A percentile compares a stretch with the other conserved stretches of the same genome.
These are phyloP conservation scores for Pichiaceae sp. DNA, from an alignment of 1,139 yeast genomes.

Conservation along the genomic window DNA sequence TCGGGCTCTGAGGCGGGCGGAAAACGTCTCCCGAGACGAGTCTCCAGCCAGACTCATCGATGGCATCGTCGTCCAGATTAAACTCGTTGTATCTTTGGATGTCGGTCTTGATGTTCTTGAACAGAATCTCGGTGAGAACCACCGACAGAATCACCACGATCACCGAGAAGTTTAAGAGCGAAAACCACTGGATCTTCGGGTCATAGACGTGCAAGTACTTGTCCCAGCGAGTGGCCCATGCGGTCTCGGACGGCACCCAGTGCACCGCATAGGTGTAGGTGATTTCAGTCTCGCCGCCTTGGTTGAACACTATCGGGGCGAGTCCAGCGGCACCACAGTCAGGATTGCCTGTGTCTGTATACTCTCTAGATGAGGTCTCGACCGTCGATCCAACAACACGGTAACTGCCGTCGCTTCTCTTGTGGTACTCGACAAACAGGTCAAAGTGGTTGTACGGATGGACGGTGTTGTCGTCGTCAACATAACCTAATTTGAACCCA, in stretches of 20 bases:
- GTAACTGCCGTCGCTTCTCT: slow-evolving; percentile 55
- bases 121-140: slow-evolving; percentile 71
- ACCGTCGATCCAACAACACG: slow-evolving; percentile 91
- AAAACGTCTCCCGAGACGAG: slow-evolving; percentile 92
- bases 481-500: slow-evolving; percentile 73
- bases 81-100: slow-evolving; percentile 84
- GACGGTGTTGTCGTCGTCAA: slow-evolving; percentile 36
- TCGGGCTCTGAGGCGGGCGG: slow-evolving; percentile 67
- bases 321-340: slow-evolving; percentile 26
- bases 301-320: slow-evolving; percentile 35
- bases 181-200: slow-evolving; percentile 94
- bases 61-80: slow-evolving; percentile 71
- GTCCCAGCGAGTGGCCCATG: slow-evolving; percentile 99
- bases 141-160: slow-evolving; percentile 72
- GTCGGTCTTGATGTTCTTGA: slow-evolving; percentile 77
- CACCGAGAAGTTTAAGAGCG: slow-evolving; percentile 75
- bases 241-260: slow-evolving; percentile 61
- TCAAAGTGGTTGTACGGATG: slow-evolving; percentile 76
- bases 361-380: slow-evolving; percentile 53
- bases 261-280: slow-evolving; percentile 54
- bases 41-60: slow-evolving; percentile 98
- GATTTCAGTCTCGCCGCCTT: slow-evolving; percentile 34
- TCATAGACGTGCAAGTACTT: slow-evolving; percentile 86
- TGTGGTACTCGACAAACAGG: slow-evolving; percentile 73
- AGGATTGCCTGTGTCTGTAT: slow-evolving; percentile 29